These are phyloP conservation scores for Pleurotus pulmonarius DNA, from an alignment of 768 basidiomycete genomes.

Conservation along the genomic window DNA sequence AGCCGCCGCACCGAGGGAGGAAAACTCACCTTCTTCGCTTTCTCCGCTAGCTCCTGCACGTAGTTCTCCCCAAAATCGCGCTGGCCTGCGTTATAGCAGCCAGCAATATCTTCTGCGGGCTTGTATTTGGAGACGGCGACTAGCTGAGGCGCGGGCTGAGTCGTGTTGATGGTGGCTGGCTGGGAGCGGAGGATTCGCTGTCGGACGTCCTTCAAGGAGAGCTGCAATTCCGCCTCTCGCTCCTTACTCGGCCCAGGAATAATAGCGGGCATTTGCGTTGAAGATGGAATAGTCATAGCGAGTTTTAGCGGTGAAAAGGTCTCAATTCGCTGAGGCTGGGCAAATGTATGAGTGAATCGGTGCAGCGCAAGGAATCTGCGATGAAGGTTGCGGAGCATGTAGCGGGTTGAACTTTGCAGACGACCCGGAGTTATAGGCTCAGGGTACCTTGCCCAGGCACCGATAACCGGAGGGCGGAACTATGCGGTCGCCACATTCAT, in stretches of 20 bases:
- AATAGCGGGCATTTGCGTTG: not conserved
- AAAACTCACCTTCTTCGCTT: constrained; percentile 61
- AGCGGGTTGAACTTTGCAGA: not conserved
- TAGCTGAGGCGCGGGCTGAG: constrained; percentile 32
- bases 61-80: constrained; percentile 98
- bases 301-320: not conserved
- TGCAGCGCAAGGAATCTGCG: not conserved
- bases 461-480: not conserved
- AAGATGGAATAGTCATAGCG: not conserved
- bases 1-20: not conserved
- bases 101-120: constrained; percentile 80
- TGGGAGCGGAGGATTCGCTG: not conserved
- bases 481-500: too few relatives aligned
- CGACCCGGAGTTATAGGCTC: not conserved
- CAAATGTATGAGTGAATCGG: not conserved
- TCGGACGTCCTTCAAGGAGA: not conserved
- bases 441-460: not conserved
- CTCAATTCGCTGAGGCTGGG: not conserved
- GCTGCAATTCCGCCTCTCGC: not conserved
- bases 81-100: constrained; percentile 78
- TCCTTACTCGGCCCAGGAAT: not conserved
- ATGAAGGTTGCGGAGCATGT: not conserved
- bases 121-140: constrained; percentile 95
- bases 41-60: constrained; percentile 88
- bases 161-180: not conserved